Conservation (phyloP, 2,329 filamentous ascomycete genomes). For the Xylariaceae sp. region DNA sequence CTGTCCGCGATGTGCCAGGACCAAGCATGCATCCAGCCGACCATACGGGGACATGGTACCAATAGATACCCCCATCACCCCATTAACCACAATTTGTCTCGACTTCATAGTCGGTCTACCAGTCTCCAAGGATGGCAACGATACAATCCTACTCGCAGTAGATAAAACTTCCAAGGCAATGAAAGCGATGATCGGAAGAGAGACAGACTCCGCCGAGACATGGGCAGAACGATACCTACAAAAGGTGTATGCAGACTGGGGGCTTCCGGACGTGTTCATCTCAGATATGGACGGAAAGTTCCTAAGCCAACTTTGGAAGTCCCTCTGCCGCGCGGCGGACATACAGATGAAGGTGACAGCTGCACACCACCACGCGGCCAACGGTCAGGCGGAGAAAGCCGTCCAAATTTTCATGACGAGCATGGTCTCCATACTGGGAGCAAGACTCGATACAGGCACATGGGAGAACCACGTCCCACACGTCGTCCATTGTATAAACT, state of each 20-base stretch:
- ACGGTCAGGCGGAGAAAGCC: background rate
- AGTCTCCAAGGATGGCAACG: background rate
- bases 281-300: background rate
- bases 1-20: background rate
- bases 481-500: background rate
- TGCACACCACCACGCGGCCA: background rate
- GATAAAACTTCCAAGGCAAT: background rate
- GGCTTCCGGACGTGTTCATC: background rate
- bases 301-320: background rate
- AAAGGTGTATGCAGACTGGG: background rate
- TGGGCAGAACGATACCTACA: background rate
- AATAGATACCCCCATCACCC: background rate
- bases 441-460: background rate
- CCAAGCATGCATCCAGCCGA: background rate
- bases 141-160: background rate
- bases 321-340: background rate
- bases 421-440: background rate
- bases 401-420: background rate
- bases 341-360: background rate
- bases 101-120: background rate
- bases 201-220: background rate
- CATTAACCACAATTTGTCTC: background rate
- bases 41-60: background rate
- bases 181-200: background rate
- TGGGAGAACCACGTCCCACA: background rate